Conservation (phyloP, 345 rosid genomes). For the Pugionium dolabratum region DNA sequence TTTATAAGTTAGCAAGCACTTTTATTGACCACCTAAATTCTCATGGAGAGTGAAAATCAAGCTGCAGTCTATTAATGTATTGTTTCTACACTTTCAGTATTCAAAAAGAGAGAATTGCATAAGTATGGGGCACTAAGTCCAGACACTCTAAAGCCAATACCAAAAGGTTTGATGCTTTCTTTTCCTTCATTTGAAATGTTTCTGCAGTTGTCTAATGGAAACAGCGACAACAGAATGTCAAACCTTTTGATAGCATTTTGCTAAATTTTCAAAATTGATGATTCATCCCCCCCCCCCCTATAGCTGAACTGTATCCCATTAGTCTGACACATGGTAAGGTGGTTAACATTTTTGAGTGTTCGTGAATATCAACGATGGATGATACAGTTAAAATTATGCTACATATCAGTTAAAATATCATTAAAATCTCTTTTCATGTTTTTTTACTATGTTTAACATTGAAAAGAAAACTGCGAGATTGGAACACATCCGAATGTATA, state of each 20-base stretch:
- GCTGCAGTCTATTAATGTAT: constrained; percentile 26
- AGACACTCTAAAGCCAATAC: constrained; percentile 38
- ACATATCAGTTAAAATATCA: background rate
- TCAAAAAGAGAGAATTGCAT: constrained; percentile 64
- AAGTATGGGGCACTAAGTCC: constrained; percentile 52
- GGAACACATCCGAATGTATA: background rate
- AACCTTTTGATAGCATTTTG: constrained; percentile 2
- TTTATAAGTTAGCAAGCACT: background rate
- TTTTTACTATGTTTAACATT: background rate
- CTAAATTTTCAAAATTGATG: background rate
- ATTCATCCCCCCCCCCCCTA: background rate
- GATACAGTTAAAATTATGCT: background rate
- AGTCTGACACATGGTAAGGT: background rate
- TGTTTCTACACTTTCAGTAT: constrained; percentile 47
- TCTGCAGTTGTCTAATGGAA: background rate
- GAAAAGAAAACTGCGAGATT: background rate
- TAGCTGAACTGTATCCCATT: background rate
- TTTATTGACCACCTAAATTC: background rate
- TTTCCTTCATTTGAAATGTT: constrained; percentile 1
- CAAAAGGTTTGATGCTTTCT: constrained; percentile 45
- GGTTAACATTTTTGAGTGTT: background rate
- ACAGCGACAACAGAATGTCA: background rate
- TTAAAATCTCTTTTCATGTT: background rate
- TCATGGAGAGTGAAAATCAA: background rate
- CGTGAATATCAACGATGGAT: background rate